Evolutionary conservation across 2,329 filamentous ascomycete genomes (phyloP), one percentile per base, ranked within the genome.

Genomic region (Venturia asperata): DNA sequence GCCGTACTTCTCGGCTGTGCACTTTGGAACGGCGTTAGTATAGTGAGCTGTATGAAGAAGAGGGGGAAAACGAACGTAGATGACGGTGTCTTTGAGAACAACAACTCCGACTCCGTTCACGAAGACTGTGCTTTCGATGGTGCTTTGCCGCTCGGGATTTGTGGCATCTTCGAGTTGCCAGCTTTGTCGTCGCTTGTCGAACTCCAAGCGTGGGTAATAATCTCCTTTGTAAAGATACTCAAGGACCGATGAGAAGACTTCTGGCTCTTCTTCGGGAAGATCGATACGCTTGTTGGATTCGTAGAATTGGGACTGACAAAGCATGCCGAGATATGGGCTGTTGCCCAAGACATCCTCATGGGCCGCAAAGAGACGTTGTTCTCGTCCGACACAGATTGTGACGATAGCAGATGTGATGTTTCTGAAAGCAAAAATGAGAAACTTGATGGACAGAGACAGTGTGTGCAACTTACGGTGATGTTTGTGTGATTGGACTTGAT

Each of bases 151-250:
- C n/a, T 65, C 43, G 19, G 56, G 37, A 56, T 42, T 91, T 52
- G 85, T 84, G 41, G 75, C 77, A 56, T 85, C 84, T 75, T 95
- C 91, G n/a, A 96, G 80, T 73, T 89, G 87, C 88, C 90, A 96
- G 63, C 85, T 87, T 75, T 91, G 87, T 65, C 85, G 84, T 68
- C 87, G 86, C 80, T 92, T 91, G 78, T 93, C 91, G 77, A 91
- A 91, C 65, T 91, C 78, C 30, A 96, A 82, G 21, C 89, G 88
- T 3, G 92, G 92, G 70, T 88, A 92, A 79, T 96, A 96, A 77
- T 96, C 92, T 68, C 92, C 92, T 78, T 95, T 95, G 83, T 95
- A 95, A 65, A 97, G 85, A 70, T 89, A 96, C 74, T 97, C 92
- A 65, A 97, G 86, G 13, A 97, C 83, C 6, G 89, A 92, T 9